These are phyloP conservation scores for Barnettozyma sp. DNA, from an alignment of 805 yeast species.

Conservation along the genomic window DNA sequence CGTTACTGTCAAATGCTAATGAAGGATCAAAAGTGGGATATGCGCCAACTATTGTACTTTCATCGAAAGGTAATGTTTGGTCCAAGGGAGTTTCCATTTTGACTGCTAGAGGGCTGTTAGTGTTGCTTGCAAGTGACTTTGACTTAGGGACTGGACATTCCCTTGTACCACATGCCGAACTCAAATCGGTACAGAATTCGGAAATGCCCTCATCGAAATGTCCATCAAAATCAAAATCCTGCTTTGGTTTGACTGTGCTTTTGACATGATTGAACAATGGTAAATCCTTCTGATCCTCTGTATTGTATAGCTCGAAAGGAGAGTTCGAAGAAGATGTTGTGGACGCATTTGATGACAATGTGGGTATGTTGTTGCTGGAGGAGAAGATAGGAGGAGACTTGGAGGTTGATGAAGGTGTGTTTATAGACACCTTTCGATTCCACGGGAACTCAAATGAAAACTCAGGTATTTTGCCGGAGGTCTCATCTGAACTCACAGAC, in stretches of 20 bases:
- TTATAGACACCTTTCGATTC: constrained; percentile 26
- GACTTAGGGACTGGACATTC: constrained; percentile 56
- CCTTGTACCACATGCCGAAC: constrained; percentile 78
- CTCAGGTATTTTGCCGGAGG: constrained; percentile 13
- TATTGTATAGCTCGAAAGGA: constrained; percentile 25
- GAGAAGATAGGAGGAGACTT: constrained; percentile 11
- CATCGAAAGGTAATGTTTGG: constrained; percentile 38
- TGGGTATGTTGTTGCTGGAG: constrained; percentile 16
- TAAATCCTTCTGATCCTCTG: constrained; percentile 19
- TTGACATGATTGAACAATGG: constrained; percentile 17
- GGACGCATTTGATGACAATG: constrained; percentile 24
- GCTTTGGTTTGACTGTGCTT: constrained; percentile 4
- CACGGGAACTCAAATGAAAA: constrained; percentile 54
- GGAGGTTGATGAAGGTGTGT: constrained; percentile 3
- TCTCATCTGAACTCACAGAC: constrained; percentile 2
- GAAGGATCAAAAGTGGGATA: constrained; percentile 42
- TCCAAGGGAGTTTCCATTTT: constrained; percentile 2
- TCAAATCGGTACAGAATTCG: constrained; percentile 69
- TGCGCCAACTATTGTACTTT: constrained; percentile 9
- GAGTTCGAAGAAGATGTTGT: constrained; percentile 22
- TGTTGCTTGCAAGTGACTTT: constrained; percentile 13
- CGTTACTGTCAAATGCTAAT: constrained; percentile 36
- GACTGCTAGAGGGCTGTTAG: constrained; percentile 7
- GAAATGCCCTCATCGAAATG: constrained; percentile 64
- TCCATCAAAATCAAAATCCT: constrained; percentile 31